Conservation (phyloP, 176 grass and related monocot genomes). For the Lolium rigidum region DNA sequence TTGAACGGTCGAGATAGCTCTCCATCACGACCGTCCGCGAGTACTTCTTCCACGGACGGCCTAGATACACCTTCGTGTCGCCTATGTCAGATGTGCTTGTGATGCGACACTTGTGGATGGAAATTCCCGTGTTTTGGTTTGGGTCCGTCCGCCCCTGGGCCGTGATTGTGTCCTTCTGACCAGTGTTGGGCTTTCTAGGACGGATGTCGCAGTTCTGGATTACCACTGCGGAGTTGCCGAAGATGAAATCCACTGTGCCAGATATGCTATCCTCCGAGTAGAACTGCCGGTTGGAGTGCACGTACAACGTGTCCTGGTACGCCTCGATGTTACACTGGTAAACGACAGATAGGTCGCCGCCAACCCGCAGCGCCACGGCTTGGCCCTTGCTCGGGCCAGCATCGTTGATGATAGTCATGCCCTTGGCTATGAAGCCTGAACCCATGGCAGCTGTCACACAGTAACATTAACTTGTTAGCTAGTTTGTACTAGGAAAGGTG, state of each 20-base stretch:
- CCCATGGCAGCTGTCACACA: slow-evolving; percentile 62
- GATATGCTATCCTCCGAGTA: slow-evolving; percentile 50
- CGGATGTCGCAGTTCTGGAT: slow-evolving; percentile 69
- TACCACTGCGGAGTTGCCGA: slow-evolving; percentile 73
- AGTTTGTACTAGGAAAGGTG: background rate
- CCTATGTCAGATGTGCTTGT: slow-evolving; percentile 50
- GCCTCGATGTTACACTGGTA: slow-evolving; percentile 73
- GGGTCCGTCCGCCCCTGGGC: slow-evolving; percentile 75
- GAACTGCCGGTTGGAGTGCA: slow-evolving; percentile 83
- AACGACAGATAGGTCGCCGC: slow-evolving; percentile 66
- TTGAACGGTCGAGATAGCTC: slow-evolving; percentile 49
- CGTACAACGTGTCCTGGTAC: slow-evolving; percentile 78
- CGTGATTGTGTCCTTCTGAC: slow-evolving; percentile 58
- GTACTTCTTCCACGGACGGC: slow-evolving; percentile 72
- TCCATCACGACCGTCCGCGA: slow-evolving; percentile 63
- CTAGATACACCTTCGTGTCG: slow-evolving; percentile 58
- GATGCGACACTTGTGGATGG: slow-evolving; percentile 71
- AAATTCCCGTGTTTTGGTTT: slow-evolving; percentile 80
- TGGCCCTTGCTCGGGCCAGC: slow-evolving; percentile 68
- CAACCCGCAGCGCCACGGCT: slow-evolving; percentile 68
- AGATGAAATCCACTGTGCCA: slow-evolving; percentile 86
- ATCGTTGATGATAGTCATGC: slow-evolving; percentile 67
- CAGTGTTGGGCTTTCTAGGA: slow-evolving; percentile 21
- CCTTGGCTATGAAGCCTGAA: slow-evolving; percentile 74
- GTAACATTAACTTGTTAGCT: background rate